Conservation (phyloP, 192 early-diverging fungal species). For the Diversispora eburnea region DNA sequence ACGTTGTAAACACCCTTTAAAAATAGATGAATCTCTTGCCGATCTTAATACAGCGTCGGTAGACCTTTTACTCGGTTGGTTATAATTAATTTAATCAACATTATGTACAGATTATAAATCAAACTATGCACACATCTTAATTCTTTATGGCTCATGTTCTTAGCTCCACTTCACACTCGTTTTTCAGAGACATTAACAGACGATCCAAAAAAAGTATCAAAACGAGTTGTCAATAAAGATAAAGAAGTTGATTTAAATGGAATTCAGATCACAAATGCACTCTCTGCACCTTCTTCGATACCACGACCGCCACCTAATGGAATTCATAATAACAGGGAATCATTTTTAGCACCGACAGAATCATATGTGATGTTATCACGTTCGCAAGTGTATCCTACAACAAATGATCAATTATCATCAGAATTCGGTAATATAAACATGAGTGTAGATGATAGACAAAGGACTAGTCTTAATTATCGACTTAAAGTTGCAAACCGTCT, state of each 20-base stretch:
- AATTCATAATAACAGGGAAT: constrained; percentile 19
- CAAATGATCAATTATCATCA: background rate
- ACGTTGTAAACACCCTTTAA: constrained; percentile 59
- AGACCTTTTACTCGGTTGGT: constrained; percentile 54
- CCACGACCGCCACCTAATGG: background rate
- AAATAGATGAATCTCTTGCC: constrained; percentile 60
- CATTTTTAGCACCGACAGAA: constrained; percentile 40
- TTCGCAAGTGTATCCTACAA: constrained; percentile 44
- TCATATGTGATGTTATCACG: constrained; percentile 59
- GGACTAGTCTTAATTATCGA: constrained; percentile 42
- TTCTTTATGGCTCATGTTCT: background rate
- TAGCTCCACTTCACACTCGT: too few relatives aligned
- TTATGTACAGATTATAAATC: too few relatives aligned
- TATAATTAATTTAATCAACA: background rate
- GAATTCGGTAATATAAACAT: constrained; percentile 12
- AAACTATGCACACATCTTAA: background rate
- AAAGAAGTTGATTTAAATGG: background rate
- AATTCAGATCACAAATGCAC: background rate
- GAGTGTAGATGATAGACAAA: constrained; percentile 15
- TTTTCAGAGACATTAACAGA: too few relatives aligned
- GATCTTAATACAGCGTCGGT: constrained; percentile 48
- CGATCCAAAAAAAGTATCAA: background rate
- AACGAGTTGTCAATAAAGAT: background rate
- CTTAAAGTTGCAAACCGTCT: constrained; percentile 63
- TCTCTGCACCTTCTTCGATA: background rate